A percentile compares a stretch with the other conserved stretches of the same genome.
These are phyloP conservation scores for Ricinus communis DNA, from an alignment of 345 rosid species.

Conservation along the genomic window DNA sequence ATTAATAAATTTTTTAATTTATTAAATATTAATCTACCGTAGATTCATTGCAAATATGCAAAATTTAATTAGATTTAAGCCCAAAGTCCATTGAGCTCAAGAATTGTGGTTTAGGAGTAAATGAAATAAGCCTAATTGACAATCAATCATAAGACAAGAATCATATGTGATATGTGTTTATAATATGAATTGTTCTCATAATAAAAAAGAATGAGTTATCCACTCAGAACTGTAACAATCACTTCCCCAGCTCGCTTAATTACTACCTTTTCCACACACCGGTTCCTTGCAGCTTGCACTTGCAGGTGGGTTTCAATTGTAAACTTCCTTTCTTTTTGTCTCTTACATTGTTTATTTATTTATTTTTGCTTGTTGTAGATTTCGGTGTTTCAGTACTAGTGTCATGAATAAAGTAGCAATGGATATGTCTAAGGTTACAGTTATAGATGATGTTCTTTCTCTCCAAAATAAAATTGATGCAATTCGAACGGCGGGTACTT, in stretches of 20 bases:
- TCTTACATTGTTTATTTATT: not conserved
- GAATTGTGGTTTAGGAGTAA: too few relatives aligned
- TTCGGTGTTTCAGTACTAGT: not conserved
- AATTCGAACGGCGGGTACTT: slow-evolving; percentile 62
- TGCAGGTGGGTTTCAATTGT: slow-evolving; percentile 1
- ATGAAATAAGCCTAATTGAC: too few relatives aligned
- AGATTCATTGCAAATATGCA: too few relatives aligned
- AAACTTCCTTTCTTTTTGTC: not conserved
- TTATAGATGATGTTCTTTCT: slow-evolving; percentile 40
- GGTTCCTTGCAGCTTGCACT: not conserved
- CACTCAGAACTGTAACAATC: too few relatives aligned
- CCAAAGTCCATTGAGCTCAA: too few relatives aligned
- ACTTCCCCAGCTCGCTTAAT: not conserved
- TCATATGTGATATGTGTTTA: too few relatives aligned
- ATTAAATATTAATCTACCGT: too few relatives aligned
- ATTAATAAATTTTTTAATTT: too few relatives aligned
- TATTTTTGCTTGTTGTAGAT: not conserved
- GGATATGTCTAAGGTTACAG: slow-evolving; percentile 35
- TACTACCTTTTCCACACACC: not conserved
- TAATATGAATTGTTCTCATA: too few relatives aligned
- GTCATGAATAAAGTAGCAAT: not conserved
- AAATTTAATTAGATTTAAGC: too few relatives aligned
- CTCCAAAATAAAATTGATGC: slow-evolving; percentile 49
- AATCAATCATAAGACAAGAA: too few relatives aligned
- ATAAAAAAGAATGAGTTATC: too few relatives aligned